Evolutionary conservation across 805 yeast species (phyloP).

Genomic region (Zygotorulaspora sp.): DNA sequence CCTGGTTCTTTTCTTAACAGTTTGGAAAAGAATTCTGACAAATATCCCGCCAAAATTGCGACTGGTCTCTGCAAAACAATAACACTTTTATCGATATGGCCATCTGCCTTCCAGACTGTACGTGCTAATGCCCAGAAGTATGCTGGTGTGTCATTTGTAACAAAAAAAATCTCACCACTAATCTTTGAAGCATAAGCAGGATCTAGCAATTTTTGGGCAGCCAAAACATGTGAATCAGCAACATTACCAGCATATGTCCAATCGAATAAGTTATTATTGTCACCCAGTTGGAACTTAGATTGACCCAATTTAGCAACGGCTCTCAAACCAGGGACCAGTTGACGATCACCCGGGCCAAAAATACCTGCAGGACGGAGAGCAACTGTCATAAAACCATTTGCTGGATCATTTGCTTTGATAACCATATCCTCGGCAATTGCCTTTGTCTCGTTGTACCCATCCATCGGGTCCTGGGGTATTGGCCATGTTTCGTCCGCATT

Average conservation of each 20-base stretch:
- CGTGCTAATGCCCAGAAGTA: slow-evolving; percentile 97
- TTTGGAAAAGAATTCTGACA: slow-evolving; percentile 70
- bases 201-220: slow-evolving; percentile 69
- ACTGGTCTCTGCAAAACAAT: slow-evolving; percentile 66
- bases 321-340: slow-evolving; percentile 87
- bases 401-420: slow-evolving; percentile 61
- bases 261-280: slow-evolving; percentile 88
- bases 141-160: slow-evolving; percentile 91
- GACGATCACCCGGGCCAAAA: slow-evolving; percentile 98
- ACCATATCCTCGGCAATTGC: slow-evolving; percentile 86
- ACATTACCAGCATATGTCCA: slow-evolving; percentile 99
- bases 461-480: slow-evolving; percentile 88
- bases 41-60: slow-evolving; percentile 78
- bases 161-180: slow-evolving; percentile 83
- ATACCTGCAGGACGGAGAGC: slow-evolving; percentile 97
- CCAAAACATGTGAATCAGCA: slow-evolving; percentile 92
- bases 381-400: slow-evolving; percentile 60
- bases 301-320: slow-evolving; percentile 79
- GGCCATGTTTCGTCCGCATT: slow-evolving; percentile 96
- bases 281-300: slow-evolving; percentile 90
- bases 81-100: slow-evolving; percentile 65
- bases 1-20: slow-evolving; percentile 81
- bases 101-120: slow-evolving; percentile 96
- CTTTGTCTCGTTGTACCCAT: slow-evolving; percentile 92
- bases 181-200: slow-evolving; percentile 42